Evolutionary conservation across 371 early-diverging fungal genomes (phyloP).

Genomic region (Zychaea mexicana): DNA sequence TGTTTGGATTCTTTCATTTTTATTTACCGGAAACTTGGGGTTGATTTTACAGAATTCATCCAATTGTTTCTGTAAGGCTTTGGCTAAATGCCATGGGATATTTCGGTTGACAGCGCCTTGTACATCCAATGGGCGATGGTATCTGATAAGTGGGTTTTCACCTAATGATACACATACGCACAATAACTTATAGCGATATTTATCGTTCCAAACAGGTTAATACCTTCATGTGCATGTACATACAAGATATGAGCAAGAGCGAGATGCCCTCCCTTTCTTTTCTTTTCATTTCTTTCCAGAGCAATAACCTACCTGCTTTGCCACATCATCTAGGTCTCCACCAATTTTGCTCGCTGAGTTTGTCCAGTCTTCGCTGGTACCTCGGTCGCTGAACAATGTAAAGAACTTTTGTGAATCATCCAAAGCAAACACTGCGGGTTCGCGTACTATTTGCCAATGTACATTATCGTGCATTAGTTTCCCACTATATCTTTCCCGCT

Average conservation of each 20-base stretch:
- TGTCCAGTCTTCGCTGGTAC: slow-evolving; percentile 24
- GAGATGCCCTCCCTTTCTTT: too few relatives aligned
- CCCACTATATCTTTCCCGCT: neutral
- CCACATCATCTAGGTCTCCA: slow-evolving; percentile 66
- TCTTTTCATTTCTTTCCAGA: neutral
- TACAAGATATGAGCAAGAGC: neutral
- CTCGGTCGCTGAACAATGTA: slow-evolving; percentile 52
- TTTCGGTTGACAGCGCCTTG: slow-evolving; percentile 67
- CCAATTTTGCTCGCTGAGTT: slow-evolving; percentile 46
- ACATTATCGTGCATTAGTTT: neutral
- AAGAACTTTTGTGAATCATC: slow-evolving; percentile 71
- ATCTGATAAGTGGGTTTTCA: slow-evolving; percentile 87
- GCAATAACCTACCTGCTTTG: slow-evolving; percentile 54
- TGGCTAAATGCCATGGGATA: slow-evolving; percentile 57
- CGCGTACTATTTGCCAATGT: slow-evolving; percentile 59
- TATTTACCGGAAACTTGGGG: slow-evolving; percentile 61
- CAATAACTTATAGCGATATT: slow-evolving; percentile 64
- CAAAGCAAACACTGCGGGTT: slow-evolving; percentile 80
- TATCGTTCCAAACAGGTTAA: neutral
- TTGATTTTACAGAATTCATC: slow-evolving; percentile 65
- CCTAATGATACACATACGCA: slow-evolving; percentile 79
- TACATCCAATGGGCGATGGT: slow-evolving; percentile 74
- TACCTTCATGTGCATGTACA: neutral
- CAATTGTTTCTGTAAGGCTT: slow-evolving; percentile 53
- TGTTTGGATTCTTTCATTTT: too few relatives aligned